A percentile compares a stretch with the other conserved stretches of the same genome.
These are phyloP conservation scores for Fusarium phyllophilum DNA, from an alignment of 2,329 filamentous ascomycete genomes.

Conservation along the genomic window DNA sequence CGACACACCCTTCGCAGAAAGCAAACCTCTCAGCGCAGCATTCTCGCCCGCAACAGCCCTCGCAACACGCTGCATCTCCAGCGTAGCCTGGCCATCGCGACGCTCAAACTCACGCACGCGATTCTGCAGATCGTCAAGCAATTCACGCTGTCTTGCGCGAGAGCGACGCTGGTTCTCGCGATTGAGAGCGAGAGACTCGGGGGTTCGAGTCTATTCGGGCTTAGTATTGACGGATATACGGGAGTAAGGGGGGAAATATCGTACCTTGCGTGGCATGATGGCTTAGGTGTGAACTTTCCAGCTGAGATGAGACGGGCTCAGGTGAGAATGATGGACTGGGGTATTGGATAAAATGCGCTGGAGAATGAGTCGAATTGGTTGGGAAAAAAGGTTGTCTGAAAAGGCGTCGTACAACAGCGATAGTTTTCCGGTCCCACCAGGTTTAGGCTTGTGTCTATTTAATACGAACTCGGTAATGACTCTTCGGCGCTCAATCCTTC, in stretches of 20 bases:
- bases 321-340: background rate
- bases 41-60: conserved; percentile 57
- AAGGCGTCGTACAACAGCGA: background rate
- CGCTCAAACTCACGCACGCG: conserved; percentile 55
- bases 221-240: background rate
- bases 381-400: conserved; percentile 2
- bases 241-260: too few species aligned
- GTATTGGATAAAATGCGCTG: background rate
- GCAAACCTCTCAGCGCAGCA: conserved; percentile 47
- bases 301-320: background rate
- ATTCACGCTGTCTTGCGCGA: conserved; percentile 56
- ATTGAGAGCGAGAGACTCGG: conserved; percentile 44
- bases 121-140: conserved; percentile 55
- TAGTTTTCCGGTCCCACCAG: conserved; percentile 15
- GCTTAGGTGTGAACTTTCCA: background rate
- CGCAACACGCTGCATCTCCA: conserved; percentile 60
- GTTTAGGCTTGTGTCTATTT: background rate
- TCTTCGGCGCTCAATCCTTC: background rate
- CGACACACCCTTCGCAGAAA: conserved; percentile 33
- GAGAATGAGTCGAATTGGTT: background rate
- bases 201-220: conserved; percentile 32
- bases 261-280: conserved; percentile 36
- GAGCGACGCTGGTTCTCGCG: conserved; percentile 60
- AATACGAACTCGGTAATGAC: conserved; percentile 3
- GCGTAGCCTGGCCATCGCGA: conserved; percentile 54